Base-by-base conservation (phyloP, 768 basidiomycete species). In the Coprinopsis marcescibilis region DNA sequence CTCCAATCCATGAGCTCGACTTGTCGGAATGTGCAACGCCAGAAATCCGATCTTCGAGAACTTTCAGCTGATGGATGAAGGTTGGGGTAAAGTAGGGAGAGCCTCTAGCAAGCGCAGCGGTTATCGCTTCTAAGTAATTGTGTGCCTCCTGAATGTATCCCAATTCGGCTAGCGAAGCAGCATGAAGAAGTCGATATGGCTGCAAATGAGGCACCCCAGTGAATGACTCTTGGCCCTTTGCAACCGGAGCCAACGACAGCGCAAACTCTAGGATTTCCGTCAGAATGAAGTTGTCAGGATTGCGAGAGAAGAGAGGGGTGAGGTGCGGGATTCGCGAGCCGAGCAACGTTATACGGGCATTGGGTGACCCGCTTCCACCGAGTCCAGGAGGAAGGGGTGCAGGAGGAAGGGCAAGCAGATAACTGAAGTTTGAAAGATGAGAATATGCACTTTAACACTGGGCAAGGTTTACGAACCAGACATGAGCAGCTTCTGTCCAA, bases 241-340 rank as follows among this genome's bases (percentile, higher is more conserved):
- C 56, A 1, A 76, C 63, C 3, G 84, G 67, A n/a, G 77, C 71
- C 30, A 95, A 66, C 4, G 89, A 89, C 36, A 92, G 59, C 0
- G 90, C 94, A 61, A 91, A 98, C 67, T 99, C 96, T 12, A 83
- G 69, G 39, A 96, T 83, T 66, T 99, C 96, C 2, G 92, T 83
- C 53, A 96, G 78, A 49, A 94, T 78, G 41, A 92, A 69, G 2
- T 85, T 67, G 58, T 96, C 93, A 1, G 73, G 65, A 57, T 92
- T 81, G 59, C 75, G 79, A 59, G 70, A 65, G 58, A 80, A 81
- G 43, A 65, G 70, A 0, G 78, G 73, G 30, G 60, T 65, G 26
- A 59, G 58, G 41, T 67, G 70, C 4, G 83, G 85, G 58, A 68
- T 78, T 49, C 71, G 78, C 15, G 78, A 75, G n/a, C 91, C 90